These are phyloP conservation scores for Medicago truncatula DNA, from an alignment of 306 rosid species.

Conservation along the genomic window DNA sequence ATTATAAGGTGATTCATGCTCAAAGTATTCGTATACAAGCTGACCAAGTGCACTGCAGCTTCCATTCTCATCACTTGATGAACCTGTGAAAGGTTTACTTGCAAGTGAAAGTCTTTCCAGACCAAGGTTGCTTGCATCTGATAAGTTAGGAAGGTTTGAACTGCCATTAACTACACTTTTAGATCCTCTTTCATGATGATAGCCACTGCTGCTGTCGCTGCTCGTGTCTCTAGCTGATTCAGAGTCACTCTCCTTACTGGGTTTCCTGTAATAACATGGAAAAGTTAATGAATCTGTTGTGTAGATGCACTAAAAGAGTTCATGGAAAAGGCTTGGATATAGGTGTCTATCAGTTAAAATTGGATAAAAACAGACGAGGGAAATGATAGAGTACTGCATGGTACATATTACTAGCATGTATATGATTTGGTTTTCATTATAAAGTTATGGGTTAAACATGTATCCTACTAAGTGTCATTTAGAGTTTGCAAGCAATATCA, in stretches of 20 bases:
- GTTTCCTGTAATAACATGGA: constrained; percentile 53
- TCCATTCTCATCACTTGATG: constrained; percentile 72
- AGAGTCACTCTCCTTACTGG: constrained; percentile 64
- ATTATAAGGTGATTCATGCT: constrained; percentile 67
- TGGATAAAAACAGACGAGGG: not conserved
- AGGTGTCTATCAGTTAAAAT: not conserved
- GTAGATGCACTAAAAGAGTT: not conserved
- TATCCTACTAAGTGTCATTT: not conserved
- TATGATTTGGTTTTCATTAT: constrained; percentile 8
- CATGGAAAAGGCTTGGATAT: not conserved
- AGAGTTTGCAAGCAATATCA: constrained; percentile 10
- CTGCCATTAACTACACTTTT: constrained; percentile 30
- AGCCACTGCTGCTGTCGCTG: constrained; percentile 65
- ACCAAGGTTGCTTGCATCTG: constrained; percentile 44
- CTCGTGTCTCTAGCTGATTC: constrained; percentile 74
- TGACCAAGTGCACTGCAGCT: constrained; percentile 55
- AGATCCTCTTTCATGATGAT: constrained; percentile 36
- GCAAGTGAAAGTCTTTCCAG: constrained; percentile 46
- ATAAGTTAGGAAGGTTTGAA: constrained; percentile 41
- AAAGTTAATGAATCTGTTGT: not conserved
- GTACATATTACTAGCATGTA: not conserved
- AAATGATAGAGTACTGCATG: not conserved
- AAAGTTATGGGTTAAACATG: not conserved
- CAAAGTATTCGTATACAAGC: constrained; percentile 70
- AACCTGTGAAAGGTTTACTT: constrained; percentile 49